Evolutionary conservation across 1,139 yeast species (phyloP), one percentile per base, ranked within the genome.

Genomic region (Pichia sp.): DNA sequence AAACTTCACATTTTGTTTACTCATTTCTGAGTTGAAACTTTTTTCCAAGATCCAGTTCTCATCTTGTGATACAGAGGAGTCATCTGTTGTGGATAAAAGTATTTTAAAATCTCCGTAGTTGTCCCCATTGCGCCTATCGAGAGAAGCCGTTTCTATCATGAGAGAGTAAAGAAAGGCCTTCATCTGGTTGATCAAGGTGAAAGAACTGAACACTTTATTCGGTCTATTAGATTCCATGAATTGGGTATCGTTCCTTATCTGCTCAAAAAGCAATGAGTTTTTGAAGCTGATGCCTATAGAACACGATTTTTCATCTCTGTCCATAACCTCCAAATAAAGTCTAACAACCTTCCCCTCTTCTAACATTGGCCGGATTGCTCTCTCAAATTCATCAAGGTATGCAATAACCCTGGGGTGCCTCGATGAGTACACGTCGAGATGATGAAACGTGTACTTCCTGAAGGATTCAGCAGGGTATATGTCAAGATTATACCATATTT

Each of bases 401-500:
- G 53, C 44, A 27, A 58, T 55, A 14, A 74, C 61, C 6, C 56
- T 57, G 0, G 74, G 74, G 34, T 68, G 70, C 38, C 77, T 50
- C 38, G 64, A 63, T 33, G 60, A 58, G 42, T 56, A 52, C 0
- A 69, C 63, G 1, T 63, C 50, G 17, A 67, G 39, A 30, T 67
- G 65, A 44, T 71, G 70, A 6, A 73, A 60, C 23, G 55, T 59
- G 13, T 50, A 43, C 18, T 48, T 47, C 27, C 59, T 64, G 46
- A 63, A 74, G 1, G 70, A 59, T 36, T 62, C 63, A 3, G 42
- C 47, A 1, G 71, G 70, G 45, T 74, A 74, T 2, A 73, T 49
- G 3, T 54, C 50, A 39, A 71, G 64, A 42, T 67, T 56, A 48
- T 65, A 71, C 37, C 73, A 52, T 4, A 72, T 59, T 40, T 70